Conservation (phyloP, 768 basidiomycete genomes). For the Phlegmacium glaucopus region DNA sequence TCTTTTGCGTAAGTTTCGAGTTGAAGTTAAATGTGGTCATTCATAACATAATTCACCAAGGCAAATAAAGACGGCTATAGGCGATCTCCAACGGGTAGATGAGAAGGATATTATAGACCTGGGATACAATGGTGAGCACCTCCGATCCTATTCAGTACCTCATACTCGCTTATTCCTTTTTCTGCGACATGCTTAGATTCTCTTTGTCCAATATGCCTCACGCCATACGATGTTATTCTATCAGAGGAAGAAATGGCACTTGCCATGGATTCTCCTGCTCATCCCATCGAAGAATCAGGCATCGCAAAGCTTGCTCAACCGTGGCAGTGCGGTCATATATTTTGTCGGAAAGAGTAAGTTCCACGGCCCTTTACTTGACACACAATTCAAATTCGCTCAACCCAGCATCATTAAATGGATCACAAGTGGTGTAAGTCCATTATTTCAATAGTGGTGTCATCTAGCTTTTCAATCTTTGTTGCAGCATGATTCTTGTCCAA, state of each 20-base stretch:
- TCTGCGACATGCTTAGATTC: slow-evolving; percentile 44
- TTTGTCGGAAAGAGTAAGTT: slow-evolving; percentile 75
- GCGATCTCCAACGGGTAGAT: slow-evolving; percentile 41
- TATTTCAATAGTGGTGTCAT: not conserved
- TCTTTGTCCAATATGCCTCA: slow-evolving; percentile 74
- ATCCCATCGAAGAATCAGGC: slow-evolving; percentile 65
- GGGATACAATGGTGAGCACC: slow-evolving; percentile 41
- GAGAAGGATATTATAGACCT: slow-evolving; percentile 46
- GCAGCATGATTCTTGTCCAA: slow-evolving; percentile 64
- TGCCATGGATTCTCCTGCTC: slow-evolving; percentile 78
- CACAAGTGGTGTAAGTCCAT: slow-evolving; percentile 44
- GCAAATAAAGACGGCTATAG: slow-evolving; percentile 38
- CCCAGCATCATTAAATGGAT: slow-evolving; percentile 65
- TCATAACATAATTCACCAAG: slow-evolving; percentile 17
- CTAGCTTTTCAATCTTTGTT: not conserved
- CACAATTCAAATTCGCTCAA: slow-evolving; percentile 1
- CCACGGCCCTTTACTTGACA: not conserved
- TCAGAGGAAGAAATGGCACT: slow-evolving; percentile 72
- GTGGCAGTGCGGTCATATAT: slow-evolving; percentile 65
- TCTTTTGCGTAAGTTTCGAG: slow-evolving; percentile 5
- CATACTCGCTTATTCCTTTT: not conserved
- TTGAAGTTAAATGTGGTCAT: not conserved
- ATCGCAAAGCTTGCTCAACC: slow-evolving; percentile 56
- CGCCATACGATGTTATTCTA: slow-evolving; percentile 60
- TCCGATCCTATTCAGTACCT: not conserved